Base-by-base conservation (phyloP, 768 basidiomycete genomes). In the Nidularia pulvinata region DNA sequence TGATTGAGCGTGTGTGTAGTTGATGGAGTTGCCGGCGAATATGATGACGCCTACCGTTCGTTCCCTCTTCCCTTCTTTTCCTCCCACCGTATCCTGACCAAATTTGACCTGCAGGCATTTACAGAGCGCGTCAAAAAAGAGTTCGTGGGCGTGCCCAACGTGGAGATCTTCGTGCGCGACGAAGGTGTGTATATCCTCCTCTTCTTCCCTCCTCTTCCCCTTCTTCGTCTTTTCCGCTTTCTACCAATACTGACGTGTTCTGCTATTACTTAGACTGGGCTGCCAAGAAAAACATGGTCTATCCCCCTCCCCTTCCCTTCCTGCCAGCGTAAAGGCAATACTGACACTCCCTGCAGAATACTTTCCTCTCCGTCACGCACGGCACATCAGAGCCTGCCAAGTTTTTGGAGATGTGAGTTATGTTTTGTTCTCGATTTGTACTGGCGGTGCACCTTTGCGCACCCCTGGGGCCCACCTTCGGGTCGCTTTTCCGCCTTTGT, bases 1-100 rank as follows among this genome's bases (percentile, higher is more conserved):
- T 25, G 9, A 33, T 13, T 42, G 5, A 19, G 14, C 19, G 42
- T 33, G 10, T 46, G 4, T 39, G 48, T 65, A 92, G 88, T 77
- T 95, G 46, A 87, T 83, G 84, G 93, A 95, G 69, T 71, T 90
- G 5, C 93, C 93, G 49, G 92, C 83, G 1, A 95, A 95, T 66
- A 83, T 93, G 68, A 74, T 92, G 76, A 93, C 91, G 1, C 93
- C 92, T 7, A 91, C 91, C 11, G 87, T 87, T 60, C 44, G 78
- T 65, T 49, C 22, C 33, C 45, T 49, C 30, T 47, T 5, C 37
- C 22, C 19, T 43, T 33, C 48, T 30, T 13, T 19, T 34, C 36
- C 39, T 36, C 37, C 45, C 37, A 55, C 14, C 1, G 13, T 46
- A 46, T 37, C 10, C 32, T 47, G n/a, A 33, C 16, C 33, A 25